Base-by-base conservation (phyloP, 176 grass and related monocot genomes). In the Cocos nucifera region DNA sequence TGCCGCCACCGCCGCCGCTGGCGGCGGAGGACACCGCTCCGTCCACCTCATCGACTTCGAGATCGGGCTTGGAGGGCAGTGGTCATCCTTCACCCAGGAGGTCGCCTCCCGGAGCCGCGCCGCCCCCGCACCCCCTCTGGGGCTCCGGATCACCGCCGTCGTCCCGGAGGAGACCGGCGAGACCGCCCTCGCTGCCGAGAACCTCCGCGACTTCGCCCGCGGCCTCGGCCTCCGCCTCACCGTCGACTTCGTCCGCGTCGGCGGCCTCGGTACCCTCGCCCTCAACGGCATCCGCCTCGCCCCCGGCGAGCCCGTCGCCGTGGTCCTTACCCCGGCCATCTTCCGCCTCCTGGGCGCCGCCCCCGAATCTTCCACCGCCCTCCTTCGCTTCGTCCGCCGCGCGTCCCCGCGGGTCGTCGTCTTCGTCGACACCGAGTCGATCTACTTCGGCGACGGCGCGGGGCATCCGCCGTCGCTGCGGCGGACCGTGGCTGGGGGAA, bases 71-170 rank as follows among this genome's bases (percentile, higher is more conserved):
- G 83, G 83, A 1, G 78, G 83, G 26, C 83, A 86, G 61, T 86
- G 83, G 83, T 86, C 83, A 22, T 86, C 83, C 58, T 86, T 86
- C 65, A 26, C 74, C 28, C 78, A 86, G 56, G 83, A 80, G 50
- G 63, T 82, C 17, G 78, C 83, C 7, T 65, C 74, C 0, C 78
- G 77, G 29, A 64, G 83, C 53, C 75, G 65, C 12, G 21, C 66
- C 4, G 21, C 62, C 28, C 69, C 26, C 23, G 48, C 49, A 39
- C 15, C 65, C 4, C 67, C 79, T 2, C 65, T 74, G 4, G 54
- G 59, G 0, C 63, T 86, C 52, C 74, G 74, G 23, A 61, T 86
- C 30, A 86, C 78, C 18, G 83, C 83, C 54, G 78, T 86, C 16
- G 83, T 82, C 21, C 64, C 66, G 9, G 79, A 77, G 23, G 79